Conservation (phyloP, 2,329 filamentous ascomycete genomes). For the Trichoderma sp. region DNA sequence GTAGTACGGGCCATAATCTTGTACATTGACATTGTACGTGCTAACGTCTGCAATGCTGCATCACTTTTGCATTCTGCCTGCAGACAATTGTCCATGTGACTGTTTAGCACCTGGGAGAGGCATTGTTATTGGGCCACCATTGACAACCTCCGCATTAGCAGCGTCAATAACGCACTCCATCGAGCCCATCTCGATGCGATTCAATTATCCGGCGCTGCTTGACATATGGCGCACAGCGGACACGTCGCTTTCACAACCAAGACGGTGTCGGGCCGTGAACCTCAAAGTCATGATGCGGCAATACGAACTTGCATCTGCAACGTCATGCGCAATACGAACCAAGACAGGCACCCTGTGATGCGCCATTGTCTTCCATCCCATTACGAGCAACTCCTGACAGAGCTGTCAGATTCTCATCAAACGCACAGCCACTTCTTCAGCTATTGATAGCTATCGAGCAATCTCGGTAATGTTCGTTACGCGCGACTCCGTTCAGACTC, state of each 20-base stretch:
- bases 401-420: neutral
- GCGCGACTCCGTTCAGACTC: neutral
- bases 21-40: neutral
- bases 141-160: neutral
- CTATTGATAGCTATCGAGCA: neutral
- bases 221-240: neutral
- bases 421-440: neutral
- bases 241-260: neutral
- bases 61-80: neutral
- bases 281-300: neutral
- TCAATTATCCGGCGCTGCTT: slow-evolving; percentile 2
- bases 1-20: neutral
- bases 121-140: neutral
- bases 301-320: neutral
- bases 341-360: neutral
- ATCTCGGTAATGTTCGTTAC: neutral
- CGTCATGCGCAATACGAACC: neutral
- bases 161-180: neutral
- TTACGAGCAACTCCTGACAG: neutral
- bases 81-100: slow-evolving; percentile 6
- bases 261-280: neutral
- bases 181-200: neutral
- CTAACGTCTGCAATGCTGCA: slow-evolving; percentile 2
- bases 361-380: neutral
- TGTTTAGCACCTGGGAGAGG: neutral